Base-by-base conservation (phyloP, 2,329 filamentous ascomycete genomes). In the Colletotrichum orbiculare region DNA sequence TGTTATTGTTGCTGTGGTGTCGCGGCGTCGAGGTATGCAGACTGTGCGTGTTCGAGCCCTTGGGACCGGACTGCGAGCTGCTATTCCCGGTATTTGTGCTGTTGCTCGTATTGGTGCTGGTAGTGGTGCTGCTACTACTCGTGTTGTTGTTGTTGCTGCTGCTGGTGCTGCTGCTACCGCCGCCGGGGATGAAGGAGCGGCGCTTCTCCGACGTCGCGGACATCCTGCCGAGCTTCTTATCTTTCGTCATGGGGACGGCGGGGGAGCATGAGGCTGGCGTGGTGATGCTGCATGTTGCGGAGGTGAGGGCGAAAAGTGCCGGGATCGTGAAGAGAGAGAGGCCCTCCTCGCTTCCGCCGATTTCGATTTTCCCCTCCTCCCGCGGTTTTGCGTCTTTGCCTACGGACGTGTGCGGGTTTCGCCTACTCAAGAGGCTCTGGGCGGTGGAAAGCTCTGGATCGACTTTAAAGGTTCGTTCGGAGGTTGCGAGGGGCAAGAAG, bases 141-240 rank as follows among this genome's bases (percentile, higher is more conserved):
- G 58, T 71, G 71, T 61, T 73, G 71, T 55, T 73, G 73, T 54
- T 62, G 48, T 11, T 49, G 62, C 38, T 54, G 54, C 41, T 52
- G 43, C 17, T 49, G 73, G 55, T 62, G 48, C n/a, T 49, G 62
- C 38, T 54, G 54, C 41, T 52, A 38, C 34, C 45, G 57, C 61
- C 69, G 56, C 66, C 66, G 58, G 64, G 64, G 8, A 60, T 66
- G 42, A 69, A 72, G 59, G 73, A 75, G 67, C 81, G 80, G 70
- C 81, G 81, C 74, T 82, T 83, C 65, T 84, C 80, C 50, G 80
- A 73, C 48, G 55, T 57, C 43, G 59, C 52, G 43, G 66, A 67
- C 64, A 67, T 68, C 41, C 65, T 65, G 34, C 56, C 48, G 48
- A 64, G 53, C 57, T 68, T 68, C 57, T 67, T 67, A 54, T 68